Base-by-base conservation (phyloP, 768 basidiomycete species). In the Floccularia luteovirens region DNA sequence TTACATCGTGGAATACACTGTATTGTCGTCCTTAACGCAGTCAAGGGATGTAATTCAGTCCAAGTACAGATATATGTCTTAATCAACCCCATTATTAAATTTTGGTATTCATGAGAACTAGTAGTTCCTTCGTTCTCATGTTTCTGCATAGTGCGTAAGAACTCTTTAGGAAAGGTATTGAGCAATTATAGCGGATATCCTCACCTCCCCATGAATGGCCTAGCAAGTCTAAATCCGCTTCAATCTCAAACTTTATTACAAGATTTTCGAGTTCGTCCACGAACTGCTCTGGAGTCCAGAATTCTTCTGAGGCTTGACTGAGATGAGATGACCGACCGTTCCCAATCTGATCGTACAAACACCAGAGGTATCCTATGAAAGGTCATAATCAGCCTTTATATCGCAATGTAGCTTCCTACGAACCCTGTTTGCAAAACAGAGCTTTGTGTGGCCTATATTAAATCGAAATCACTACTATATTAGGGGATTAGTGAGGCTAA, bases 321-420 rank as follows among this genome's bases (percentile, higher is more conserved):
- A 72, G 59, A 44, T 72, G 73, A 10, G 72, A 67, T 16, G 74
- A 76, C 13, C 47, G 45, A 10, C 72, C 72, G 47, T 59, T 61
- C 4, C 75, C 74, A 21, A 77, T 41, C 46, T 76, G 75, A 47
- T 75, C 70, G 51, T 75, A 76, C 38, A 72, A 56, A 24, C n/a
- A 77, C 49, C 38, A 75, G 59, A 14, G 72, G 69, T 39, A 61
- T 65, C 20, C 44, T 37, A 37, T 17, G 35, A 21, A n/a, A 38
- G 16, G 3, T 12, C 28, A 36, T 13, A 8, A n/a, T n/a, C 7
- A 10, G 13, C 10, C 16, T 8, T 7, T 7, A 34, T n/a, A 34
- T 8, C 20, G 16, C 7, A 10, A 8, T 17, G 16, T 7, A 8
- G 33, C 13, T 8, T 17, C 13, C 7, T n/a, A 12, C 7, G 7